Conservation (phyloP, 2,329 filamentous ascomycete genomes). For the Colletotrichum gloeosporioides region DNA sequence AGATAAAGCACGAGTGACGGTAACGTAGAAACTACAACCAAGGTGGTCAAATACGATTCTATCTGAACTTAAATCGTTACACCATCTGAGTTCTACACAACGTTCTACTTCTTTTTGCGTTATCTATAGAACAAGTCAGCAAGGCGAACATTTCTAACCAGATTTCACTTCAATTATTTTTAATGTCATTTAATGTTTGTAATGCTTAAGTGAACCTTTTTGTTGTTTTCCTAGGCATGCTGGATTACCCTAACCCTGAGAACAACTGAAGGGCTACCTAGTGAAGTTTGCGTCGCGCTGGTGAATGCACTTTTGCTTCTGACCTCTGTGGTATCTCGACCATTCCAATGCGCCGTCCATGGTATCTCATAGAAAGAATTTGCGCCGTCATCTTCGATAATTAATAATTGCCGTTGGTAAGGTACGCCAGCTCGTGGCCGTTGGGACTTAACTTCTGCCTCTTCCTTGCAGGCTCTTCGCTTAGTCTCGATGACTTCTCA, state of each 20-base stretch:
- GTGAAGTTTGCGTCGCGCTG: neutral
- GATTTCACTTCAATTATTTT: neutral
- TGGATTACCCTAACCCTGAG: neutral
- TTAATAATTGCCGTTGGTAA: constrained; percentile 13
- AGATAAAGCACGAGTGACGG: neutral
- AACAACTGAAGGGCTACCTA: neutral
- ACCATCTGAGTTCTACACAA: neutral
- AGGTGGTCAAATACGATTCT: neutral
- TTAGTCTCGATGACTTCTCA: neutral
- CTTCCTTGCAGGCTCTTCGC: constrained; percentile 6
- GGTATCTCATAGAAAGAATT: neutral
- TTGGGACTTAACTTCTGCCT: neutral
- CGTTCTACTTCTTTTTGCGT: neutral
- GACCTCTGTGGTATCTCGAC: neutral
- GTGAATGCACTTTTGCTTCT: neutral
- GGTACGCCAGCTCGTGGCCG: neutral
- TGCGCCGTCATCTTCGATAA: neutral
- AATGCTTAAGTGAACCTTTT: neutral
- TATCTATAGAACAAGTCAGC: neutral
- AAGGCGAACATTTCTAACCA: neutral
- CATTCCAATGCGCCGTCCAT: neutral
- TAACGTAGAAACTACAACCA: neutral
- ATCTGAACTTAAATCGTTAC: neutral
- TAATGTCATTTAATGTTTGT: neutral
- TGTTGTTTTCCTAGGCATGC: neutral